Evolutionary conservation across 2,329 filamentous ascomycete genomes (phyloP).

Genomic region (Aspergillus pseudoviridinutans): DNA sequence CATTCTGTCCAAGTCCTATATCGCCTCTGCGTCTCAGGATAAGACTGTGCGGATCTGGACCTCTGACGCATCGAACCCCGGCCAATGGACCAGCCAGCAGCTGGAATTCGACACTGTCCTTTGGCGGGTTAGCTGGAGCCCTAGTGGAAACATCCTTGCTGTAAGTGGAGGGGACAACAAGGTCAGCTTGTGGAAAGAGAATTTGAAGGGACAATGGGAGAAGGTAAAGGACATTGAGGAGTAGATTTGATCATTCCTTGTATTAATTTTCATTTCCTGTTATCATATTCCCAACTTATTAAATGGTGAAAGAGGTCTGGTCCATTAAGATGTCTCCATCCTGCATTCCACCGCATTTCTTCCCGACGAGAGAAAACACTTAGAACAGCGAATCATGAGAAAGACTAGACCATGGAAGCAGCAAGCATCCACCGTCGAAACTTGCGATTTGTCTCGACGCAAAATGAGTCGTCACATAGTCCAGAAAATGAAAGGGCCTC

Average conservation of each 20-base stretch:
- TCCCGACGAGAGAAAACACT: neutral
- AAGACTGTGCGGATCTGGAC: slow-evolving; percentile 99
- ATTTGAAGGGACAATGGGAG: slow-evolving; percentile 93
- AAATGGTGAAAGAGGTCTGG: slow-evolving; percentile 12
- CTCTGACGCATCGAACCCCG: slow-evolving; percentile 60
- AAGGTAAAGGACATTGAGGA: slow-evolving; percentile 95
- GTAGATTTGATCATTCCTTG: slow-evolving; percentile 37
- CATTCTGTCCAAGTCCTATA: slow-evolving; percentile 92
- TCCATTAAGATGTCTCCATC: neutral
- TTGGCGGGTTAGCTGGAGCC: slow-evolving; percentile 96
- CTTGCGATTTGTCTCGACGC: neutral
- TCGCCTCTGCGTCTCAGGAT: slow-evolving; percentile 91
- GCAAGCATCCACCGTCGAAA: neutral
- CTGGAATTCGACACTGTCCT: slow-evolving; percentile 84
- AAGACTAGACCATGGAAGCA: neutral
- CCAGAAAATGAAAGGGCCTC: slow-evolving; percentile 34
- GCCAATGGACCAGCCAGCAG: slow-evolving; percentile 79
- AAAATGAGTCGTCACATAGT: slow-evolving; percentile 11
- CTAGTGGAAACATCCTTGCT: slow-evolving; percentile 93
- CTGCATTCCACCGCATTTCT: neutral
- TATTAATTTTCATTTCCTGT: slow-evolving; percentile 4
- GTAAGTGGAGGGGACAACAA: slow-evolving; percentile 94
- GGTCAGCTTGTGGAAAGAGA: slow-evolving; percentile 98
- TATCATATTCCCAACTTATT: slow-evolving; percentile 10
- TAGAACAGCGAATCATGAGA: neutral